A percentile compares a stretch with the other conserved stretches of the same genome.
phyloP scores from a whole-genome alignment of 352 stramenopile genomes.

The Pythium monospermum region DNA sequence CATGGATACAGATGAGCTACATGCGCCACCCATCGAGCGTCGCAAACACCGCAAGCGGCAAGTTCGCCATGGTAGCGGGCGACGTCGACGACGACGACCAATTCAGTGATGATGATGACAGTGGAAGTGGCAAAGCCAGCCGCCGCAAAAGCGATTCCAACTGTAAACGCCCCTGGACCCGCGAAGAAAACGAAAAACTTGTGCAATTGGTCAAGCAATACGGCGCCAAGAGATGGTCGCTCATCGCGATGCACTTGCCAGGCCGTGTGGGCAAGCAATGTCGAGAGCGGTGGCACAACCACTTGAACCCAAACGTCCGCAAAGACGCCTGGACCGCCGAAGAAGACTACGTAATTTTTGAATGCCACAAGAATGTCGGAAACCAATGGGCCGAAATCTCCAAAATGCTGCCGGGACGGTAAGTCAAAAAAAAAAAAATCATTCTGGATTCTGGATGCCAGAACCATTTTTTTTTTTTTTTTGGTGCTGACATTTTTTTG shows the following conservation, averaged over 20 bases:
- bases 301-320: constrained; percentile 82
- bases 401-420: constrained; percentile 85
- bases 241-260: constrained; percentile 86
- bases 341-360: constrained; percentile 89
- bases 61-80: constrained; percentile 8
- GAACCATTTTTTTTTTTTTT: background rate
- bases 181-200: constrained; percentile 87
- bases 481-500: constrained; percentile 1
- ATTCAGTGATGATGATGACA: constrained; percentile 67
- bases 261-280: constrained; percentile 88
- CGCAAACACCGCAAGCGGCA: constrained; percentile 15
- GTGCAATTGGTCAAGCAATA: constrained; percentile 88
- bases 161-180: constrained; percentile 82
- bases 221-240: constrained; percentile 84
- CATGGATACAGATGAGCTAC: constrained; percentile 27
- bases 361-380: constrained; percentile 88
- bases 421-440: too few relatives aligned
- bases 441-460: too few relatives aligned
- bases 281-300: constrained; percentile 86
- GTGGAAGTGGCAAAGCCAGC: constrained; percentile 27
- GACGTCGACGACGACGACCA: constrained; percentile 41
- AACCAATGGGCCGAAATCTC: constrained; percentile 92
- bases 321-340: constrained; percentile 88
- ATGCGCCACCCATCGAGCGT: constrained; percentile 20
- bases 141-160: constrained; percentile 69